Conservation (phyloP, 352 stramenopile species). For the Phytopythium aichiense region DNA sequence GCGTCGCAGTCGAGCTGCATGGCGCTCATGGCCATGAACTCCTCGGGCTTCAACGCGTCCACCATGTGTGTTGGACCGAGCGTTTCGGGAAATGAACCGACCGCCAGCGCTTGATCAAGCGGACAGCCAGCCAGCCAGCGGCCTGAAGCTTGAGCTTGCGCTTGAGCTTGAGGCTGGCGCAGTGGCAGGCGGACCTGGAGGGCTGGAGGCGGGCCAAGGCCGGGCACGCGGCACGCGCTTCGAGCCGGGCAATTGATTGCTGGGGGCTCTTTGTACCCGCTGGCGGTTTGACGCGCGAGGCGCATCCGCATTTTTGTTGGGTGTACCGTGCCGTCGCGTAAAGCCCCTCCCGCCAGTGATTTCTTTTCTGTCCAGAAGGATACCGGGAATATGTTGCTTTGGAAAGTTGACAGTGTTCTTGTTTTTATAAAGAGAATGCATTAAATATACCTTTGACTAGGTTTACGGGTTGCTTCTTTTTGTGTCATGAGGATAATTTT, state of each 20-base stretch:
- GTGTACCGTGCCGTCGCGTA: slow-evolving; percentile 6
- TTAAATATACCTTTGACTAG: background rate
- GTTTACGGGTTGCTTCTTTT: background rate
- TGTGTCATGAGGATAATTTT: background rate
- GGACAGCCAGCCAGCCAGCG: background rate
- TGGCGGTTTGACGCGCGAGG: background rate
- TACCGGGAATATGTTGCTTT: background rate
- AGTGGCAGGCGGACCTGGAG: background rate
- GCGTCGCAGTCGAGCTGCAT: background rate
- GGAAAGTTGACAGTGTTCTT: background rate
- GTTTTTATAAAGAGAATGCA: background rate
- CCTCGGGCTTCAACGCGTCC: background rate
- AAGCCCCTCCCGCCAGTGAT: slow-evolving; percentile 1
- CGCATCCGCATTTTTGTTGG: slow-evolving; percentile 4
- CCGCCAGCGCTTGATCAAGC: background rate
- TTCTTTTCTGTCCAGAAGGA: slow-evolving; percentile 1
- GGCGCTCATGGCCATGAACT: background rate
- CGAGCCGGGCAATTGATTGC: slow-evolving; percentile 2
- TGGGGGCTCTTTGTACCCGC: background rate
- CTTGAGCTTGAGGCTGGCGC: background rate
- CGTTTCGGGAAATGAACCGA: background rate
- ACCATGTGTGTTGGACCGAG: background rate
- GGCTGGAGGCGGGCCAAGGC: background rate
- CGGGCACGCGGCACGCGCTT: background rate
- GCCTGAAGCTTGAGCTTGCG: background rate